These are phyloP conservation scores for Cyphellophora europaea DNA, from an alignment of 2,329 filamentous ascomycete genomes.

Conservation along the genomic window DNA sequence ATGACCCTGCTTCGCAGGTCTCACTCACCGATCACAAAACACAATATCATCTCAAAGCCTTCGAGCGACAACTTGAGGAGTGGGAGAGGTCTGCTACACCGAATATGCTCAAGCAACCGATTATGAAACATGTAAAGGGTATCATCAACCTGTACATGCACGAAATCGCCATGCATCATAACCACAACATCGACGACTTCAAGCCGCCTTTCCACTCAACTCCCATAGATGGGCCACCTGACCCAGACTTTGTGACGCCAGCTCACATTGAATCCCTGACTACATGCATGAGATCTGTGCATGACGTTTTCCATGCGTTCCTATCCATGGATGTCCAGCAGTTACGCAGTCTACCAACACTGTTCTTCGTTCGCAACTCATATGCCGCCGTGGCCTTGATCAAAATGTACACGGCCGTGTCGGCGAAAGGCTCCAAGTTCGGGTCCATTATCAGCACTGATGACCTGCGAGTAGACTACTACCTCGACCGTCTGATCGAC, in stretches of 20 bases:
- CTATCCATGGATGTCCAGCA: slow-evolving; percentile 48
- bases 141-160: slow-evolving; percentile 65
- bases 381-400: slow-evolving; percentile 64
- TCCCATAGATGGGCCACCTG: slow-evolving; percentile 19
- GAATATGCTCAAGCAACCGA: slow-evolving; percentile 43
- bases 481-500: slow-evolving; percentile 60
- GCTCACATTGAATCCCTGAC: slow-evolving; percentile 59
- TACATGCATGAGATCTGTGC: slow-evolving; percentile 57
- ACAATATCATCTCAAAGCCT: slow-evolving; percentile 54
- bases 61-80: slow-evolving; percentile 55
- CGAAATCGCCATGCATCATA: slow-evolving; percentile 61
- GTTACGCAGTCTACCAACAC: slow-evolving; percentile 58
- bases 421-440: slow-evolving; percentile 54
- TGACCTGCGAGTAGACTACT: slow-evolving; percentile 55
- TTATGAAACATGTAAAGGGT: slow-evolving; percentile 54
- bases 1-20: slow-evolving; percentile 48
- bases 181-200: slow-evolving; percentile 48
- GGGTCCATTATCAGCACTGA: slow-evolving; percentile 61
- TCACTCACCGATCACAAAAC: slow-evolving; percentile 53
- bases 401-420: slow-evolving; percentile 63
- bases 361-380: slow-evolving; percentile 61
- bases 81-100: slow-evolving; percentile 47
- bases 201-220: slow-evolving; percentile 28
- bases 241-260: slow-evolving; percentile 34
- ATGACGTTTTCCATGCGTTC: slow-evolving; percentile 58